Base-by-base conservation (phyloP, 83 land plant genomes). In the Isoetes engelmannii region DNA sequence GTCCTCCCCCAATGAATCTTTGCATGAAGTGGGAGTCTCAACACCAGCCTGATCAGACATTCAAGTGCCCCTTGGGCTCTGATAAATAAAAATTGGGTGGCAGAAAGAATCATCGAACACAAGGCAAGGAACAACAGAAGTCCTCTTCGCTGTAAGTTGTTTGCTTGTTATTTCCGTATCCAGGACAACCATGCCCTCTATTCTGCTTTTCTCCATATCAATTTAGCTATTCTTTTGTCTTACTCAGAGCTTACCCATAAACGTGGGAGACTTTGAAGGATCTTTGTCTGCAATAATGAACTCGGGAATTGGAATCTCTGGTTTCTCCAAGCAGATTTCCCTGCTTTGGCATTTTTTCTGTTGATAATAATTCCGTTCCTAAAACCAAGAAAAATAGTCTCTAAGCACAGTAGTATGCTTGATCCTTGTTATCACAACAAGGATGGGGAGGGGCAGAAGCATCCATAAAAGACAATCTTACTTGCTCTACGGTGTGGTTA, bases 401-500 rank as follows among this genome's bases (percentile, higher is more conserved):
- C 1, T 53, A 53, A 12, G 15, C 55, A 13, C 15, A 53, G 1
- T 13, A 53, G 55, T 15, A 12, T 13, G 15, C 55, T 53, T 53
- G 1, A 53, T 13, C 1, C 8, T 9, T 42, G 48, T 61, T 53
- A 60, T 4, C 9, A 69, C 12, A 60, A 7, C 13, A 15, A 5
- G 6, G 4, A 7, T 4, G 62, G 7, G 10, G n/a, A 53, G 15
- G 13, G 55, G 15, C 55, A 53, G 55, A 13, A 53, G 15, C 55
- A 53, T 13, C 15, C 55, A 53, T 15, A 13, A 53, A 0, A 15
- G 13, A 13, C 55, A 53, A 15, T 15, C 37, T 19, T 45, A 72
- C 75, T 63, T 70, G 80, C 75, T 79, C 82, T 6, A 65, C 67
- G 37, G 70, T 76, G 56, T 71, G 61, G 50, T 67, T n/a, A 0